Conservation (phyloP, 1,284 basidiomycete genomes). For the Fomes fomentarius region DNA sequence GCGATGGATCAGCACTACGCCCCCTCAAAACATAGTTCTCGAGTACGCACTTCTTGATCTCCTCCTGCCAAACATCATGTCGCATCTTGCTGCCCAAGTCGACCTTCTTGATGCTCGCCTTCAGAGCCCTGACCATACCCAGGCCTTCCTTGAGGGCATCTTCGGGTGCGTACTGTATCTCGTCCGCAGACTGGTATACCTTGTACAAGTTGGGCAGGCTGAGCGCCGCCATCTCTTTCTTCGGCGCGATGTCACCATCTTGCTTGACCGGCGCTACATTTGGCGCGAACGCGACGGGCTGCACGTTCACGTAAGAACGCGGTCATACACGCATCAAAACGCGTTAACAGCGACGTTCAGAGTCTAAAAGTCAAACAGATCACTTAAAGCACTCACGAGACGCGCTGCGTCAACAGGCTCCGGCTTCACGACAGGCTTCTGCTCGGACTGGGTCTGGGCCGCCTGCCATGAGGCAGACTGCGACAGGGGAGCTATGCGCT, state of each 20-base stretch:
- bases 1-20: too few relatives aligned
- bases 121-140: slow-evolving; percentile 54
- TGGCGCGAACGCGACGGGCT: slow-evolving; percentile 2
- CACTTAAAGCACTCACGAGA: slow-evolving; percentile 32
- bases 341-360: slow-evolving; percentile 8
- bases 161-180: slow-evolving; percentile 55
- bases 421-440: slow-evolving; percentile 33
- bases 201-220: slow-evolving; percentile 24
- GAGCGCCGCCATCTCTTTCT: background rate
- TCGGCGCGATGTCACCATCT: too few relatives aligned
- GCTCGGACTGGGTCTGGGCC: background rate
- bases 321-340: background rate
- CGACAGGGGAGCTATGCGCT: slow-evolving; percentile 30
- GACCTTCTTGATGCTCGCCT: slow-evolving; percentile 45
- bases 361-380: too few relatives aligned
- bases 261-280: background rate
- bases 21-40: too few relatives aligned
- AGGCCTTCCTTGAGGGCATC: slow-evolving; percentile 52
- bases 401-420: slow-evolving; percentile 36
- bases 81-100: slow-evolving; percentile 57
- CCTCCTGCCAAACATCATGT: slow-evolving; percentile 61
- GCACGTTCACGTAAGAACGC: background rate
- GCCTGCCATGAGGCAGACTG: slow-evolving; percentile 26
- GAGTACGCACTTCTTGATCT: slow-evolving; percentile 51
- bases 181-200: slow-evolving; percentile 33